A percentile compares a stretch with the other conserved stretches of the same genome.
These are phyloP conservation scores for Erythrobasidium yunnanense DNA, from an alignment of 768 basidiomycete genomes.

Conservation along the genomic window DNA sequence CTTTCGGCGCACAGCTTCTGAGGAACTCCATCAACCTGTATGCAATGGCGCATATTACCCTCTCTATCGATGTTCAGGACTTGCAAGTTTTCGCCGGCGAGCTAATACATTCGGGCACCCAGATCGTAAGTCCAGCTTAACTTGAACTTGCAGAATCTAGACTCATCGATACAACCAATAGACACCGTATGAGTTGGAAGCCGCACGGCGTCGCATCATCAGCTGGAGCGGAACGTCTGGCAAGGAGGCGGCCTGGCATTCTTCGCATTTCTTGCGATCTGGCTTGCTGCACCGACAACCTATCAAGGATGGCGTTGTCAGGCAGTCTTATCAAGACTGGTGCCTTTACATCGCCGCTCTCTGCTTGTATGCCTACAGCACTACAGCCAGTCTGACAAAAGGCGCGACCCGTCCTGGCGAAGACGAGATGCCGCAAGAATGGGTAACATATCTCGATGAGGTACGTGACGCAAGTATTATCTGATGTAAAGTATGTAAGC, in stretches of 20 bases:
- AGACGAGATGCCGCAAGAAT: neutral
- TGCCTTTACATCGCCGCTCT: conserved; percentile 34
- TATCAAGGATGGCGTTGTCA: neutral
- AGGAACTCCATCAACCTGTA: conserved; percentile 36
- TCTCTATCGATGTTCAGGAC: conserved; percentile 37
- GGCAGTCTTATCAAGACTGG: conserved; percentile 30
- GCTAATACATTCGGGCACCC: conserved; percentile 32
- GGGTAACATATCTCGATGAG: conserved; percentile 3
- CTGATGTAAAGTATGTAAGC: neutral
- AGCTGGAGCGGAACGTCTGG: conserved; percentile 27
- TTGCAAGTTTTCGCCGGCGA: conserved; percentile 36
- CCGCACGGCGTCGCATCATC: neutral
- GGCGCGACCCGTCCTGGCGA: neutral
- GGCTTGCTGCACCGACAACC: neutral
- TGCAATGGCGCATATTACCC: conserved; percentile 34
- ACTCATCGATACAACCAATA: no score
- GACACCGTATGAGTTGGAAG: no score
- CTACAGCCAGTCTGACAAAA: neutral
- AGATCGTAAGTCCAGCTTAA: no score
- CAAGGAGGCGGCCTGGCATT: conserved; percentile 34
- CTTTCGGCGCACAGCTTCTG: conserved; percentile 31
- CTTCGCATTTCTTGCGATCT: conserved; percentile 32
- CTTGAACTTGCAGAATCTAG: no score
- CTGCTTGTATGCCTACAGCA: conserved; percentile 23
- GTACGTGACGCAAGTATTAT: neutral